These are phyloP conservation scores for Colletotrichum sp. DNA, from an alignment of 2,329 filamentous ascomycete species.

Conservation along the genomic window DNA sequence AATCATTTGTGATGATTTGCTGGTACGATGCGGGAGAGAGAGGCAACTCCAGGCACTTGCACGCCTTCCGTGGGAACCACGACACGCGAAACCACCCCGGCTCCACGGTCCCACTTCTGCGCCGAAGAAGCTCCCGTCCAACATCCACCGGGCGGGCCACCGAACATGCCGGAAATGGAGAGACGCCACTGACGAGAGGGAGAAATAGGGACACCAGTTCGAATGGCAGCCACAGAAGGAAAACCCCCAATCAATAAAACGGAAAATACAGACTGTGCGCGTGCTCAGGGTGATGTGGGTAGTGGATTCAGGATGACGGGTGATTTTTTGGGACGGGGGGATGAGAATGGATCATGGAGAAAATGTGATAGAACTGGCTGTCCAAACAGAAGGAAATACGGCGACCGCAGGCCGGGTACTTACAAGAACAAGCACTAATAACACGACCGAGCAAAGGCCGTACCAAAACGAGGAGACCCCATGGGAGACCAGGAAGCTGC, in stretches of 20 bases:
- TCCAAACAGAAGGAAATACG: background rate
- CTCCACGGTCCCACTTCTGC: constrained; percentile 18
- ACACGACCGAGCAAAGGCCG: constrained; percentile 20
- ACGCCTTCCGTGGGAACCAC: background rate
- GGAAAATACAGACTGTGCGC: background rate
- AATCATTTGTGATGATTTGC: background rate
- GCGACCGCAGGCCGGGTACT: constrained; percentile 1
- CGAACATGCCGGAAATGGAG: constrained; percentile 18
- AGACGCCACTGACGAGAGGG: background rate
- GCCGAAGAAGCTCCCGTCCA: constrained; percentile 19
- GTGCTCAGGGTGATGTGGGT: background rate
- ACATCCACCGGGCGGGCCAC: constrained; percentile 17
- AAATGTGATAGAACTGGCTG: background rate
- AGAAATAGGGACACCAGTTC: background rate
- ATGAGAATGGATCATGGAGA: background rate
- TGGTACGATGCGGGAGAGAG: background rate
- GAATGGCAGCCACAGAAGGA: background rate
- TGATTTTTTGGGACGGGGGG: background rate
- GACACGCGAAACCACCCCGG: constrained; percentile 11
- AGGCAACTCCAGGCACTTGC: background rate
- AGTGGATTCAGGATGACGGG: background rate
- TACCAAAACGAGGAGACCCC: constrained; percentile 23
- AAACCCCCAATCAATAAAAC: background rate
- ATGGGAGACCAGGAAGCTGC: constrained; percentile 21
- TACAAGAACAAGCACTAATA: constrained; percentile 15